Base-by-base conservation (phyloP, 306 rosid species). In the Cucurbita maxima region DNA sequence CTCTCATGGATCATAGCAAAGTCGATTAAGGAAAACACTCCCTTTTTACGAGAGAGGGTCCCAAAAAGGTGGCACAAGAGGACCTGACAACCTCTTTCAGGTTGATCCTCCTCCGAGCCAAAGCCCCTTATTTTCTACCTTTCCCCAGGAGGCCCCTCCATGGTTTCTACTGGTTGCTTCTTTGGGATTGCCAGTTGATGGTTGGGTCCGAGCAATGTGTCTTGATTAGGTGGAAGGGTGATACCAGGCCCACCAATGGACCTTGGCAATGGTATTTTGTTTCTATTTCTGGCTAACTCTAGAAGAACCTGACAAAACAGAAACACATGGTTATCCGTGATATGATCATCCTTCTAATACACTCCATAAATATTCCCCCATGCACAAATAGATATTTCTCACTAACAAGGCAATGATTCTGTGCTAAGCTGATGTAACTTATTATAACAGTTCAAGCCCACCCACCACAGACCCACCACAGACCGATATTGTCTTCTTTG, bases 251-350 rank as follows among this genome's bases (percentile, higher is more conserved):
- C 93, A 0, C 88, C 78, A 68, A 86, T 77, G 54, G 86, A 67
- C 86, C 81, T 90, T 3, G 92, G 96, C 51, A 93, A 74, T 8
- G 96, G 96, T 56, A 87, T 88, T 79, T 87, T 90, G 81, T 90
- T 93, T 55, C 96, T 80, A 79, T 81, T 93, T 51, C 90, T 84
- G 7, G 97, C 94, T 80, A 93, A 81, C 83, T 93, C 96, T 47
- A 90, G 79, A 25, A 93, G 85, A 41, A 86, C 94, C 97, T 93
- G 84, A 66, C 36, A 11, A 8, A 57, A 69, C 48, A 8, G 11
- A 14, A 20, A 19, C 18, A 20, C 38, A 67, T 22, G 19, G 73
- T 68, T 68, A 47, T 48, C 6, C 1, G 2, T 22, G 18, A 47
- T 25, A 4, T 34, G 37, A 43, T 47, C 55, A 20, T 10, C 73